phyloP scores from a whole-genome alignment of 2,329 filamentous ascomycete species.

The Diaporthe citrichinensis region DNA sequence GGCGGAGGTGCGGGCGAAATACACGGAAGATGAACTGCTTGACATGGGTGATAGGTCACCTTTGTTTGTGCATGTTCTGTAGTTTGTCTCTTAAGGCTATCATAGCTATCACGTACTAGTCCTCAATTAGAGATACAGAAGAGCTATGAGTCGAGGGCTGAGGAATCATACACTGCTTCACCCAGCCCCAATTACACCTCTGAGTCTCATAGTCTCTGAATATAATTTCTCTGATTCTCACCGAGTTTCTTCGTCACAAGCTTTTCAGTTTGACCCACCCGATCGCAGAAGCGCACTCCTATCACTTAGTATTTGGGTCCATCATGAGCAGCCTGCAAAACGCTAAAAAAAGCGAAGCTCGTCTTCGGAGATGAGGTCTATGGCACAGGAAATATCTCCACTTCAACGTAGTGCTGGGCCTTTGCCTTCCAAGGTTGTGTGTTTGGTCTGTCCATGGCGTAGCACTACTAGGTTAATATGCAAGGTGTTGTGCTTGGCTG shows the following conservation, averaged over 20 bases:
- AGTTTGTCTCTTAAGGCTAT: accelerated
- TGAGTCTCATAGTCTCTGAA: background rate
- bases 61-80: conserved; percentile 53
- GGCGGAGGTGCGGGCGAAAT: conserved; percentile 49
- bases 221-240: background rate
- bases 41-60: conserved; percentile 58
- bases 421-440: no score
- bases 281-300: no score
- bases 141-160: background rate
- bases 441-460: no score
- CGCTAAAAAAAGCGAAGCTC: no score
- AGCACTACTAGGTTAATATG: no score
- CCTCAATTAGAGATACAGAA: background rate
- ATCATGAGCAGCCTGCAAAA: no score
- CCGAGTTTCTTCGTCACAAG: background rate
- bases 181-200: background rate
- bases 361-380: no score
- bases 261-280: background rate
- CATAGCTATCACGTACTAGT: background rate
- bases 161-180: background rate
- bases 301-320: no score
- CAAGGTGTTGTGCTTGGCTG: no score
- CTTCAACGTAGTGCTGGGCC: no score
- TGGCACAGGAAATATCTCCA: no score
- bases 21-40: conserved; percentile 55